These are phyloP conservation scores for Iris macrosiphon DNA, from an alignment of 106 monocot genomes.

Conservation along the genomic window DNA sequence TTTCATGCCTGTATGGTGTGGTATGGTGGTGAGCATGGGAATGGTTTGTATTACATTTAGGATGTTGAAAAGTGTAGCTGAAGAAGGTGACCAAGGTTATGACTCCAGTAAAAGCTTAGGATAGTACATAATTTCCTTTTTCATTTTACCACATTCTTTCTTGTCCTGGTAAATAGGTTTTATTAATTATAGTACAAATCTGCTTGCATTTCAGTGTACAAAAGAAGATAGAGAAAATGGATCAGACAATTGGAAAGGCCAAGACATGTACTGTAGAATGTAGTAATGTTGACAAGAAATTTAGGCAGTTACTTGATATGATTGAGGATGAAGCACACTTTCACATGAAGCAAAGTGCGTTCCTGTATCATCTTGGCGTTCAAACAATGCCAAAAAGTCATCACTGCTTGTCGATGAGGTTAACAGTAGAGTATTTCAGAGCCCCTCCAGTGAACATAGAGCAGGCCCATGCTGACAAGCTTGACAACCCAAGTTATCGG, in stretches of 20 bases:
- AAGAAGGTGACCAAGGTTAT: too few species aligned
- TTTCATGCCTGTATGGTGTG: too few species aligned
- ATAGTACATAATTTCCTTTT: too few species aligned
- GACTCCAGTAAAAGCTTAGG: too few species aligned
- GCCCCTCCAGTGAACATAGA: conserved; percentile 21
- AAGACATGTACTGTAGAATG: conserved; percentile 54
- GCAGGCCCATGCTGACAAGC: conserved; percentile 14
- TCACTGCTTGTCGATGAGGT: conserved; percentile 89
- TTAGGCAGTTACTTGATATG: conserved; percentile 77
- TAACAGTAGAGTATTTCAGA: conserved; percentile 84
- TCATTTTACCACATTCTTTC: too few species aligned
- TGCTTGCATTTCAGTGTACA: conserved; percentile 34
- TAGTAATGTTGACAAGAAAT: conserved; percentile 80
- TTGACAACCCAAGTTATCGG: conserved; percentile 27
- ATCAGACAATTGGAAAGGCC: conserved; percentile 47
- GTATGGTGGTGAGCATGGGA: too few species aligned
- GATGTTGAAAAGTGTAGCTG: too few species aligned
- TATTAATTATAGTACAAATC: neutral
- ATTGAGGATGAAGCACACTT: conserved; percentile 83
- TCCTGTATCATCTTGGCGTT: conserved; percentile 79
- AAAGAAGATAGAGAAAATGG: conserved; percentile 67
- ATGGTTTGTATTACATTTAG: too few species aligned
- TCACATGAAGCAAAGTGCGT: conserved; percentile 83
- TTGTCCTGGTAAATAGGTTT: too few species aligned
- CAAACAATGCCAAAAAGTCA: conserved; percentile 85